Evolutionary conservation across 108 stramenopile genomes (phyloP), one percentile per base, ranked within the genome.

Genomic region (Cyclotella sp.): DNA sequence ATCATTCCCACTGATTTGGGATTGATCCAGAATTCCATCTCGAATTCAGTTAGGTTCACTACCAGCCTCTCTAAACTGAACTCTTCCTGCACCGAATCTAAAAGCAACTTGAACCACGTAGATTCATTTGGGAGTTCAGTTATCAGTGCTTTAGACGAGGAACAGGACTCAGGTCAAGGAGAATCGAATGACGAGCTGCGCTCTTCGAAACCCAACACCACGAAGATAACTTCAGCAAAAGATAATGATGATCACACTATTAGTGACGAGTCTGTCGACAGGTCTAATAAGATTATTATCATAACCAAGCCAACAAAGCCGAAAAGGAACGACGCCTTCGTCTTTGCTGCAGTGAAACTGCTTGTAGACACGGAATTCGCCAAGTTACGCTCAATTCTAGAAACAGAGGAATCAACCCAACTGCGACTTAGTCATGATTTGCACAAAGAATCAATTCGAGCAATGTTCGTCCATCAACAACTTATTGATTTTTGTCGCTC

Each of bases 401-500:
- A 43, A 55, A 8, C 57, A 26, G 57, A 58, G 14, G 26, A 58
- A 22, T 58, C 57, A 26, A 26, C 14, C 24, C 14, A 22, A 22
- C 21, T 21, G 26, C 57, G 26, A 58, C 10, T 6, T n/a, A 41
- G 16, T 13, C 62, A 63, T 41, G 4, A 30, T 6, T 12, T 41
- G 15, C 27, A 24, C 16, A 40, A 15, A 4, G 14, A 65, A 9
- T 9, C 51, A 9, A 28, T 57, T 15, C 16, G 30, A 54, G 68
- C 68, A 0, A 70, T 70, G 68, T 70, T 70, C 41, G 68, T 70
- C 39, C 42, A 70, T 70, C 52, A 26, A 9, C 51, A 30, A 3
- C 3, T 75, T 6, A 52, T 67, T 11, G 51, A 67, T 13, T 75
- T 75, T 57, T 75, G 74, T 44, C 63, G 74, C 8, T 54, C 52